Conservation (phyloP, 768 basidiomycete genomes). For the Pulveroboletus sp. region DNA sequence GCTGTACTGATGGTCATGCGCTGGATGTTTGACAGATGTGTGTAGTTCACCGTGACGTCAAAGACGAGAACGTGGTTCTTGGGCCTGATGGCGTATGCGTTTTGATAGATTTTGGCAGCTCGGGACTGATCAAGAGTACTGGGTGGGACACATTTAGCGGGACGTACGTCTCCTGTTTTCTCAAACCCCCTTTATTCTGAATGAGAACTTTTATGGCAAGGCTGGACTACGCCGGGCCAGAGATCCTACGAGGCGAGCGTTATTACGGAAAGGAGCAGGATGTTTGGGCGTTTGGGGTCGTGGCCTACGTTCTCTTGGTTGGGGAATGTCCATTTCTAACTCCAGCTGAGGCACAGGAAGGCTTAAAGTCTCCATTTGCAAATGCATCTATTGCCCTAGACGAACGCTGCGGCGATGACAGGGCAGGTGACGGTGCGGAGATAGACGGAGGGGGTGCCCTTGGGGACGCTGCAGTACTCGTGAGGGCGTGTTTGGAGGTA, state of each 20-base stretch:
- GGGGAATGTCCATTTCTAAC: conserved; percentile 92
- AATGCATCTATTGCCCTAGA: conserved; percentile 73
- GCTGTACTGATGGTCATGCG: neutral
- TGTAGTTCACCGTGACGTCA: conserved; percentile 92
- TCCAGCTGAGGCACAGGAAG: conserved; percentile 85
- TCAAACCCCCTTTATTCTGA: conserved; percentile 3
- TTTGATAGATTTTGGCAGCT: conserved; percentile 96
- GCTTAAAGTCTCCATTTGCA: conserved; percentile 69
- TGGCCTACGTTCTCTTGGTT: conserved; percentile 89
- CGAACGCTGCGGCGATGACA: conserved; percentile 73
- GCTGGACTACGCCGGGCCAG: conserved; percentile 92
- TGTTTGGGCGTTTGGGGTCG: conserved; percentile 97
- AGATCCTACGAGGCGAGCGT: conserved; percentile 90
- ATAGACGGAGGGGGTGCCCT: conserved; percentile 78
- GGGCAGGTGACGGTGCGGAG: conserved; percentile 71
- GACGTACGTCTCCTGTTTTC: conserved; percentile 55
- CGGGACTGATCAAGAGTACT: conserved; percentile 73
- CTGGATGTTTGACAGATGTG: conserved; percentile 9
- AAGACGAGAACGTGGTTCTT: conserved; percentile 93
- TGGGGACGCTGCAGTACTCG: conserved; percentile 80
- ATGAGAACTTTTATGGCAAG: conserved; percentile 34
- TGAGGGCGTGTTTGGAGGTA: conserved; percentile 80
- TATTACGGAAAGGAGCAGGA: conserved; percentile 97
- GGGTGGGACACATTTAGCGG: conserved; percentile 93
- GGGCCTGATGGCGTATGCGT: conserved; percentile 79